Base-by-base conservation (phyloP, 306 rosid genomes). In the Nissolia schottii region DNA sequence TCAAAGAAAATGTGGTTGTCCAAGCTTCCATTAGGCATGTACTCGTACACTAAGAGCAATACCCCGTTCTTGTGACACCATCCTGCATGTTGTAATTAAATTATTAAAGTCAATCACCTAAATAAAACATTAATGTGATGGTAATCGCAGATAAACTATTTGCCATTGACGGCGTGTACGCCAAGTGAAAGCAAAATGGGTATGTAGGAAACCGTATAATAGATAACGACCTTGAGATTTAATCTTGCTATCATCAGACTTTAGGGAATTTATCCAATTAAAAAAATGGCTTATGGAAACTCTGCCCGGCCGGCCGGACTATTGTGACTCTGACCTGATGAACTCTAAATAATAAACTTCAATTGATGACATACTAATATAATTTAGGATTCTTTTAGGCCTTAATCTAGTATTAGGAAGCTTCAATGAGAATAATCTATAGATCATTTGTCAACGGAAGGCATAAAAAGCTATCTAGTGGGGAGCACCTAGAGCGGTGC, bases 11-110 rank as follows among this genome's bases (percentile, higher is more conserved):
- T 86, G 79, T 90, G 96, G 24, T 63, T 80, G 82, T 90, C 96
- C 58, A 90, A 57, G 64, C 96, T 90, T 0, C 96, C 96, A 55
- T 90, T 90, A 0, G 96, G 96, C 96, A 90, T 90, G 90, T 74
- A 88, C 12, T 88, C 93, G 66, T 90, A 90, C 13, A 90, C 96
- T 9, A 90, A 70, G 18, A 90, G 82, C 64, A 90, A 73, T 54
- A 85, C 65, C 27, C 81, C 93, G 1, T 82, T 90, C 64, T 81
- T 79, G 83, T 90, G 89, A 49, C 93, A 90, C 93, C 93, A 87
- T 27, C 96, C 96, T 84, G 84, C 74, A 34, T 56, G 11, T 43
- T 24, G 41, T 22, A 31, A 14, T 35, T 64, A 74, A 13, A 31
- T 60, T 58, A 57, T 13, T 24, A 3, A 53, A 54, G 56, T 49